Conservation (phyloP, 2,329 filamentous ascomycete species). For the Ascomycota sp. region DNA sequence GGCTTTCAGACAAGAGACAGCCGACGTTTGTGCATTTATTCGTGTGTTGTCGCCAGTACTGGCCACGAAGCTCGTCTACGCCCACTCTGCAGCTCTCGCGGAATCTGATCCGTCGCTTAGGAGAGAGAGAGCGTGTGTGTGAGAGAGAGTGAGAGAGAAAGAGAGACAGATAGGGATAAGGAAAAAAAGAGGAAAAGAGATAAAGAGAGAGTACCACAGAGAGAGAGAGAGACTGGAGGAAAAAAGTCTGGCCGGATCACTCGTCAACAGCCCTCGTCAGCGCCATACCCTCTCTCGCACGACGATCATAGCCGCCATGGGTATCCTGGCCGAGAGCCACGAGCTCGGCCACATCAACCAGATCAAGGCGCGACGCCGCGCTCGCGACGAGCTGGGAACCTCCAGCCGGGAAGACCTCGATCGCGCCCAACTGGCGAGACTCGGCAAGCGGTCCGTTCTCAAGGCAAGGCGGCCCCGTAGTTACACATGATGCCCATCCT, state of each 20-base stretch:
- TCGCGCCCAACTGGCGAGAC: constrained; percentile 6
- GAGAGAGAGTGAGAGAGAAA: no score
- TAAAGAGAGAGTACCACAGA: neutral
- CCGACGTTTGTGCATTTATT: no score
- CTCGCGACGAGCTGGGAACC: neutral
- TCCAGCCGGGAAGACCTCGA: neutral
- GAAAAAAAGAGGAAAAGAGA: neutral
- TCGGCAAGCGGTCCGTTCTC: constrained; percentile 11
- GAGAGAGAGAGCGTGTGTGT: no score
- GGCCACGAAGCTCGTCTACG: no score
- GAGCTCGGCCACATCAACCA: neutral
- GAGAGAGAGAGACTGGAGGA: neutral
- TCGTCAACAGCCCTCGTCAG: no score
- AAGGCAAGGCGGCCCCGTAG: constrained; percentile 3
- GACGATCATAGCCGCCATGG: neutral
- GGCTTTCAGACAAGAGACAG: no score
- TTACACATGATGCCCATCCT: no score
- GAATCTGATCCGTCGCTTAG: no score
- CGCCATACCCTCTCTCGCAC: no score
- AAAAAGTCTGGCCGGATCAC: neutral
- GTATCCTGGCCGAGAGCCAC: neutral
- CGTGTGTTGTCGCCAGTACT: no score
- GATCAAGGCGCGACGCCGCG: neutral
- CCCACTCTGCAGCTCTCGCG: no score
- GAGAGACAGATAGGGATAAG: neutral